A percentile compares a stretch with the other conserved stretches of the same genome.
These are phyloP conservation scores for Boeremia lycopersici DNA, from an alignment of 2,329 filamentous ascomycete species.

Conservation along the genomic window DNA sequence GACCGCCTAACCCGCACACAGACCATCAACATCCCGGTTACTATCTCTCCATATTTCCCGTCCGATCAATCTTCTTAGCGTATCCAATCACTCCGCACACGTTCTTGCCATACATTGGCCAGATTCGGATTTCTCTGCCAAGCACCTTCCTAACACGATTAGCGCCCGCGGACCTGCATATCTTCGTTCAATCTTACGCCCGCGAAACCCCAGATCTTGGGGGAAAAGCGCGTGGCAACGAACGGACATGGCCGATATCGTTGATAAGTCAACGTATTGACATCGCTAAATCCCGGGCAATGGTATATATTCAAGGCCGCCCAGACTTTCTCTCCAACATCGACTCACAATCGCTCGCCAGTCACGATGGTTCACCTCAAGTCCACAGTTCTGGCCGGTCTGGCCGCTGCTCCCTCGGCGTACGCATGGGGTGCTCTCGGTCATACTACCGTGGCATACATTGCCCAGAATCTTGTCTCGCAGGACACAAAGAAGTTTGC, in stretches of 20 bases:
- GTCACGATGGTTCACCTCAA: conserved; percentile 33
- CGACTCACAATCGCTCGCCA: neutral
- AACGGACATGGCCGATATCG: conserved; percentile 39
- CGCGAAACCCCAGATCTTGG: conserved; percentile 18
- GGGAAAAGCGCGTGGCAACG: conserved; percentile 25
- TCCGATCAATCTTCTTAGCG: conserved; percentile 11
- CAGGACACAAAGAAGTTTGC: conserved; percentile 53
- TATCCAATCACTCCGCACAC: conserved; percentile 14
- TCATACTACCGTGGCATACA: conserved; percentile 61
- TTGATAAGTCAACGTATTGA: conserved; percentile 19
- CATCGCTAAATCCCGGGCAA: neutral
- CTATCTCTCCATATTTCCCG: conserved; percentile 18
- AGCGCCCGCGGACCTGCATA: conserved; percentile 27
- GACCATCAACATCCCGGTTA: conserved; percentile 1
- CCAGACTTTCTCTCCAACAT: neutral
- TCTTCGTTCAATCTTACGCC: conserved; percentile 12
- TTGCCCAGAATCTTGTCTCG: conserved; percentile 58
- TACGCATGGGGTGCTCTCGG: conserved; percentile 60
- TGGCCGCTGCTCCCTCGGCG: conserved; percentile 31
- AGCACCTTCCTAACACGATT: conserved; percentile 37
- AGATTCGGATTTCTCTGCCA: conserved; percentile 1
- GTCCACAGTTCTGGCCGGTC: conserved; percentile 29
- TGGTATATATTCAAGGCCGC: conserved; percentile 14
- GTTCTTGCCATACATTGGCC: conserved; percentile 15
- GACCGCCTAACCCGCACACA: neutral